Conservation (phyloP, 2,329 filamentous ascomycete genomes). For the Chaetomiaceae sp. region DNA sequence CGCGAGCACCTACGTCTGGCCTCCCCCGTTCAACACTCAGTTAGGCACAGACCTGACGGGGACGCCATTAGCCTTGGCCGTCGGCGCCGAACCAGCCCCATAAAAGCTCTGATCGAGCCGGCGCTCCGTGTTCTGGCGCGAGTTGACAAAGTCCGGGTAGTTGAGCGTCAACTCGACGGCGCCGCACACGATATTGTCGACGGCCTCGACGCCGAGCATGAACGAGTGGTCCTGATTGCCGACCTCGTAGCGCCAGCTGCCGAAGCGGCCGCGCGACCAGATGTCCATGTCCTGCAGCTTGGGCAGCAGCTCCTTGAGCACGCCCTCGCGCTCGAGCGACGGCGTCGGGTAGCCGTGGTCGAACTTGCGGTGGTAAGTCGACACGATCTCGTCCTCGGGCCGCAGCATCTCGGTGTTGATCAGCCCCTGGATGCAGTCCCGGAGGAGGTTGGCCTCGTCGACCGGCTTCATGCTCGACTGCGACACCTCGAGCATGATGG, state of each 20-base stretch:
- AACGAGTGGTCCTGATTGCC: conserved; percentile 98
- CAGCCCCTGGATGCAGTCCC: conserved; percentile 90
- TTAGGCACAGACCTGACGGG: conserved; percentile 4
- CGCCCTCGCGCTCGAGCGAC: conserved; percentile 88
- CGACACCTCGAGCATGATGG: conserved; percentile 98
- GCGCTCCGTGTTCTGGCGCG: conserved; percentile 63
- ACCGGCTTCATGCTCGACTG: conserved; percentile 95
- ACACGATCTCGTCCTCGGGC: conserved; percentile 89
- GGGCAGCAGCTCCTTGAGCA: conserved; percentile 86
- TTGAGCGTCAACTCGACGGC: conserved; percentile 89
- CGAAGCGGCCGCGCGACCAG: conserved; percentile 92
- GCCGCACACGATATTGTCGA: conserved; percentile 83
- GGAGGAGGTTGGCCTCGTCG: conserved; percentile 75
- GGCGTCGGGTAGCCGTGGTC: conserved; percentile 98
- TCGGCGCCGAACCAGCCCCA: conserved; percentile 26
- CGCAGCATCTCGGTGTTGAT: conserved; percentile 97
- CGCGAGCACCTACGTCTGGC: too few species aligned
- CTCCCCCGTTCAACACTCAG: too few species aligned
- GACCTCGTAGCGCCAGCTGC: conserved; percentile 93
- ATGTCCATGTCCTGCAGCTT: conserved; percentile 90
- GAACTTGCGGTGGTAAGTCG: conserved; percentile 96
- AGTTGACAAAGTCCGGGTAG: conserved; percentile 95
- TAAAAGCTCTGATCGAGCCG: conserved; percentile 50
- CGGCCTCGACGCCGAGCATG: conserved; percentile 93
- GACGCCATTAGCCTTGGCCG: conserved; percentile 1